Base-by-base conservation (phyloP, 768 basidiomycete species). In the Phlebiopsis flavidoalba region DNA sequence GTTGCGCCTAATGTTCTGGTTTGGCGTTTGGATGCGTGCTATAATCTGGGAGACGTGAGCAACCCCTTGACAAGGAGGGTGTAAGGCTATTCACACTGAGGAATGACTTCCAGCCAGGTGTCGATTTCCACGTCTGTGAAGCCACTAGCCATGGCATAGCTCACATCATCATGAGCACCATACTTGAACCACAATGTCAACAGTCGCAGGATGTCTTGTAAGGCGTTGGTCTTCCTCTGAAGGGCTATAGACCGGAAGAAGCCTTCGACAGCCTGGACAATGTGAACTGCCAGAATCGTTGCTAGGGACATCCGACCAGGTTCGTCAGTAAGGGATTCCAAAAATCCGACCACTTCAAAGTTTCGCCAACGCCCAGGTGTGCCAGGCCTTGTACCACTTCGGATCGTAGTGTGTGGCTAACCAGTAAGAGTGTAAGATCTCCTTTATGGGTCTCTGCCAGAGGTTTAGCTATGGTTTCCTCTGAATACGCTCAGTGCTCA, bases 301-400 rank as follows among this genome's bases (percentile, higher is more conserved):
- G 83, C 81, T 31, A 2, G 26, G 4, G 84, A 82, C 11, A 88
- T 70, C 57, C 90, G 88, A 21, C 78, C 75, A 60, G 81, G 81
- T 50, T 76, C 79, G 62, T 85, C 83, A 35, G 73, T 75, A 67
- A 85, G 85, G 47, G 75, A 81, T 71, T 96, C 94, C 67, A 96
- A 77, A 67, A 89, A 83, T 26, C 83, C 80, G 63, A 98, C 86
- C 63, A 98, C 93, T 58, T 98, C 94, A 64, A 97, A 95, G 73
- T 98, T 98, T n/a, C 3, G 95, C 89, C 57, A 98, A 78, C 1
- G 97, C 96, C 94, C 95, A 99, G 0, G 93, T 94, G 69, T 99
- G 97, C 95, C 95, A 98, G 17, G 96, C 97, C 71, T 99, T 98
- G 74, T 98, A 98, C 97, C 97, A 99, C n/a, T 82, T 80, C 4